phyloP scores from a whole-genome alignment of 2,329 filamentous ascomycete genomes.

The Penicillium hesseltinei region DNA sequence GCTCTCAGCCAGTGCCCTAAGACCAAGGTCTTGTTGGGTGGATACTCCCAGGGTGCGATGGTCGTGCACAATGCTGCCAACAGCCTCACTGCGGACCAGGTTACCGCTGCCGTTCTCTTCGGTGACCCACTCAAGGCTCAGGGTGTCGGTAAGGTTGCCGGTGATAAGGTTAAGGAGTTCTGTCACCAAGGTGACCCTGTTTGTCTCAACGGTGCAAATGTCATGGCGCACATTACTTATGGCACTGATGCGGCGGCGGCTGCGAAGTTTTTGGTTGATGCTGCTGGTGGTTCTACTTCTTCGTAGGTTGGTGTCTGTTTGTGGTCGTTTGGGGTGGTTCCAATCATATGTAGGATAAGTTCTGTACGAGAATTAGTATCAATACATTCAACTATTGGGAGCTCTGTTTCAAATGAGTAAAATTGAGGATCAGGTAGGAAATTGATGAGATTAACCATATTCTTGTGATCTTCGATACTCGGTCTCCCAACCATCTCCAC shows the following conservation, averaged over 20 bases:
- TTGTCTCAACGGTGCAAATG: conserved; percentile 47
- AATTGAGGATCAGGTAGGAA: no score
- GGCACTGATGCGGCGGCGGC: conserved; percentile 36
- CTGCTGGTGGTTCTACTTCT: conserved; percentile 20
- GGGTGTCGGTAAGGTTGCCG: conserved; percentile 41
- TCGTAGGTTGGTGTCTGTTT: not conserved
- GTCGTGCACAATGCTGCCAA: conserved; percentile 34
- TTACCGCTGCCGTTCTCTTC: conserved; percentile 46
- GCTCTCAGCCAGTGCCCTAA: conserved; percentile 32
- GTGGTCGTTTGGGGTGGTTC: not conserved
- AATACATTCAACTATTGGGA: not conserved
- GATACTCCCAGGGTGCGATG: conserved; percentile 39
- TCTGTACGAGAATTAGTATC: not conserved
- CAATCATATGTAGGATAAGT: not conserved
- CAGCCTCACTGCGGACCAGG: conserved; percentile 33
- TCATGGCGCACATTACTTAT: conserved; percentile 46
- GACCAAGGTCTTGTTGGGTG: conserved; percentile 36
- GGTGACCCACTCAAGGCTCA: conserved; percentile 47
- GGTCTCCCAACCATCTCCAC: no score
- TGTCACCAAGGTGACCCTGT: conserved; percentile 54
- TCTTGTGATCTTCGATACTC: no score
- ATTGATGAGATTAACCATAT: no score
- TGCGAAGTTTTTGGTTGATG: conserved; percentile 37
- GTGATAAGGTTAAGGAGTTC: conserved; percentile 47
- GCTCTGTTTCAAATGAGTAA: not conserved